Evolutionary conservation across 257 asterid species (phyloP).

Genomic region (Avicennia marina): DNA sequence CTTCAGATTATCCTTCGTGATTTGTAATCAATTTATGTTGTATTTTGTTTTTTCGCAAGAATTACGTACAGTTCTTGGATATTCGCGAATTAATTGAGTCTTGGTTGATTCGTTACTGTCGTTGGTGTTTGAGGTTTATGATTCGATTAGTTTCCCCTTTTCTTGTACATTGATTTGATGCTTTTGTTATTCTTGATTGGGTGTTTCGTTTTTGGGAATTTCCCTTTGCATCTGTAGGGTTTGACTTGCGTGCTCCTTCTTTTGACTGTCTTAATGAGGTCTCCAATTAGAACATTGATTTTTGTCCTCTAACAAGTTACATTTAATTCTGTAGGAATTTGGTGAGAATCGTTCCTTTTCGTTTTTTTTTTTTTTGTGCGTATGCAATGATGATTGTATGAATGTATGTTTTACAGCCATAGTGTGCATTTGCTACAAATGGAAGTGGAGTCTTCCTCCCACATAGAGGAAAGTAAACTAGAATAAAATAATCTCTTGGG

Average conservation of each 20-base stretch:
- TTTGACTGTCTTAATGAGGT: slow-evolving; percentile 13
- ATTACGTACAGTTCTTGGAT: background rate
- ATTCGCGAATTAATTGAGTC: too few species aligned
- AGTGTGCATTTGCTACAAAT: background rate
- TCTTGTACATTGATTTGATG: background rate
- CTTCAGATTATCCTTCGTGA: slow-evolving; percentile 24
- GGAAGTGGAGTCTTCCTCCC: background rate
- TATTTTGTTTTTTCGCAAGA: background rate
- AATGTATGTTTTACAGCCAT: background rate
- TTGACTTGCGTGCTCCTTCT: slow-evolving; percentile 24
- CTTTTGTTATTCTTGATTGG: background rate
- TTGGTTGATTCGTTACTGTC: too few species aligned
- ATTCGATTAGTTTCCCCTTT: slow-evolving; percentile 12
- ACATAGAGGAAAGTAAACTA: background rate
- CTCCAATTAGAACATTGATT: background rate
- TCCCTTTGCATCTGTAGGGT: slow-evolving; percentile 26
- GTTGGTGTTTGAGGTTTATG: too few species aligned
- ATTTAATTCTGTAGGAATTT: background rate
- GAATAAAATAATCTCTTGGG: background rate
- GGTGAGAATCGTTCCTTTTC: background rate
- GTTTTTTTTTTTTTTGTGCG: background rate
- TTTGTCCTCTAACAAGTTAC: background rate
- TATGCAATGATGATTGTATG: slow-evolving; percentile 1
- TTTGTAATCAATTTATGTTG: slow-evolving; percentile 22
- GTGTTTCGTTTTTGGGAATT: background rate